Evolutionary conservation across 148 eudicot genomes (phyloP), one percentile per base, ranked within the genome.

Genomic region (Cornus controversa): DNA sequence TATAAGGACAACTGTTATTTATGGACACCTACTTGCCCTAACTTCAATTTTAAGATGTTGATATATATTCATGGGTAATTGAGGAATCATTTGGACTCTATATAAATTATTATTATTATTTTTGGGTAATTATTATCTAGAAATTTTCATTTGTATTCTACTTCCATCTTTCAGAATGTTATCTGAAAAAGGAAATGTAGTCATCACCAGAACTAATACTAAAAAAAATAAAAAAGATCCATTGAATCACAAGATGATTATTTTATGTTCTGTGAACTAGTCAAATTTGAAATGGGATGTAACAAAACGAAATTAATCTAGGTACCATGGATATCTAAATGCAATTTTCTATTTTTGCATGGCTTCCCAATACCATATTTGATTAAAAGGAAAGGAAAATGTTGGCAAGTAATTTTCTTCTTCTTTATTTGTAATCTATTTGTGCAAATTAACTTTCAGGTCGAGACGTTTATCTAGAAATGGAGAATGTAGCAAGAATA

Each of bases 371-470:
- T 54, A 54, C 22, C 22, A n/a, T n/a, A n/a, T n/a, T n/a, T n/a
- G n/a, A n/a, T 14, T 4, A 0, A 31, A 54, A 13, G n/a, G 20
- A 60, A 60, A 22, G 23, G 24, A 3, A 60, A 22, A 60, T n/a
- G 8, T n/a, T 58, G 64, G 64, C 1, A 58, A 58, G 9, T 58
- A 58, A 6, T 58, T 53, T 26, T 53, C 65, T 72, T 28, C 25
- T 54, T n/a, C 42, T 28, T 7, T 24, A 72, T 72, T 54, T 27
- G 20, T 54, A 20, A 29, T 53, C 4, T 3, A 29, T 72, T 15
- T 40, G 25, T 53, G 65, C 25, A 53, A 45, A 26, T 60, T 14
- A 63, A 78, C 65, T 65, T 75, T 73, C 85, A 84, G 85, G 83
- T 75, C 81, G 72, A 36, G 67, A 18, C 27, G 63, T 36, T 78